Evolutionary conservation across 2,329 filamentous ascomycete species (phyloP), one percentile per base, ranked within the genome.

Genomic region (Phialophora expanda): DNA sequence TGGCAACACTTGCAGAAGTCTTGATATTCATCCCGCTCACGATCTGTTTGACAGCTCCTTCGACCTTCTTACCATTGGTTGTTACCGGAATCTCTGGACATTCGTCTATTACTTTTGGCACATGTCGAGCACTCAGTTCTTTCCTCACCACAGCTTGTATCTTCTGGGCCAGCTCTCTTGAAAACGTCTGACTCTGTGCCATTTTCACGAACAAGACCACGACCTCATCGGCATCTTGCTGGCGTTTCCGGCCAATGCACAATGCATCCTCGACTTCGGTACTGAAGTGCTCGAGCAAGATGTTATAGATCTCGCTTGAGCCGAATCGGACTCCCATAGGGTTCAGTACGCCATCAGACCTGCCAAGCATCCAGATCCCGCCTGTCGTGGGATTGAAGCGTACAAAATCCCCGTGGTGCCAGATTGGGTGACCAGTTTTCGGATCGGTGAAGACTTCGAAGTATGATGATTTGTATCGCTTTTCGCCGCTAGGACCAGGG

Each of bases 351-450:
- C 95, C 95, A 73, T 99, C 94, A 59, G 90, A 95, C 28, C 94
- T 86, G 2, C 95, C 94, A 0, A 98, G 85, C 94, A 98, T 98
- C 70, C 92, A 84, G 9, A 98, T 80, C 0, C 93, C 92, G 12
- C 91, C 89, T 0, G 91, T 95, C 17, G 80, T 74, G 0, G 87
- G 85, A 72, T 93, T 90, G 74, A 90, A 81, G 24, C 85, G 82
- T 38, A 97, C 87, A 75, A 97, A 98, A 78, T 99, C 95, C 32
- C 94, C 94, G 74, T 99, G 94, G 75, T 97, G 93, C 95, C 95
- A 98, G 20, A 84, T 80, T 1, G 82, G 81, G 0, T 84, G 80
- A 0, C 79, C 79, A 6, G 61, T 67, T 44, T 66, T 63, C 26
- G 61, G 46, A 55, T 71, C 62, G n/a, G 53, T 70, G 75, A 97